A percentile compares a stretch with the other conserved stretches of the same genome.
Evolutionary conservation across 129 eudicot species (phyloP).

Genomic region (Helianthus tuberosus): DNA sequence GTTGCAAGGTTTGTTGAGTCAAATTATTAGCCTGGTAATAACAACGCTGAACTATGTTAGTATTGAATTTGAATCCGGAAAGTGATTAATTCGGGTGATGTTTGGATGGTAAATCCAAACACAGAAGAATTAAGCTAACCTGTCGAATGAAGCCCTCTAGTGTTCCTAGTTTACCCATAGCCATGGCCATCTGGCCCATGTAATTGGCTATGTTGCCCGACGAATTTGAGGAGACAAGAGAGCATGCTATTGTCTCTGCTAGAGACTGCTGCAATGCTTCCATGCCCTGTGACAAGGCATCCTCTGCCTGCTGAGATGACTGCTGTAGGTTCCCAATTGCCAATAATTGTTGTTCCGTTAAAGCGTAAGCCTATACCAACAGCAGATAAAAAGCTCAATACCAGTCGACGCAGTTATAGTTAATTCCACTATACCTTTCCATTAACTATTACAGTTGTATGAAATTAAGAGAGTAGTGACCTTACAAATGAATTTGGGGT

Average conservation of each 20-base stretch:
- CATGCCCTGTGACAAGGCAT: conserved; percentile 77
- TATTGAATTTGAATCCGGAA: too few relatives aligned
- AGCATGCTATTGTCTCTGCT: conserved; percentile 69
- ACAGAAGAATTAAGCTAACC: conserved; percentile 34
- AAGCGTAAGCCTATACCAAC: too few relatives aligned
- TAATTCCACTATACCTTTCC: too few relatives aligned
- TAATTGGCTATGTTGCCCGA: conserved; percentile 74
- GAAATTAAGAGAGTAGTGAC: too few relatives aligned
- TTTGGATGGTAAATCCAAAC: too few relatives aligned
- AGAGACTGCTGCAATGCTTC: conserved; percentile 73
- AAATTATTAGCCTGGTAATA: conserved; percentile 68
- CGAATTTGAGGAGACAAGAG: conserved; percentile 63
- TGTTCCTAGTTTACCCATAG: conserved; percentile 80
- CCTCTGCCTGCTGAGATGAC: too few relatives aligned
- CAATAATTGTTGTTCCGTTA: conserved; percentile 65
- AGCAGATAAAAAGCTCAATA: too few relatives aligned
- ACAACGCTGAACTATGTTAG: too few relatives aligned
- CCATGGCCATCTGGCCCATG: conserved; percentile 90
- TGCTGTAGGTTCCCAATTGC: conserved; percentile 64
- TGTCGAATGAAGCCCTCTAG: conserved; percentile 78
- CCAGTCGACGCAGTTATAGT: too few relatives aligned
- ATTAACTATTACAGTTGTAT: too few relatives aligned
- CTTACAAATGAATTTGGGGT: too few relatives aligned
- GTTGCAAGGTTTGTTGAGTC: conserved; percentile 71
- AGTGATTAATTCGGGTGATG: too few relatives aligned